Base-by-base conservation (phyloP, 352 stramenopile species). In the Phytophthora crassamura region DNA sequence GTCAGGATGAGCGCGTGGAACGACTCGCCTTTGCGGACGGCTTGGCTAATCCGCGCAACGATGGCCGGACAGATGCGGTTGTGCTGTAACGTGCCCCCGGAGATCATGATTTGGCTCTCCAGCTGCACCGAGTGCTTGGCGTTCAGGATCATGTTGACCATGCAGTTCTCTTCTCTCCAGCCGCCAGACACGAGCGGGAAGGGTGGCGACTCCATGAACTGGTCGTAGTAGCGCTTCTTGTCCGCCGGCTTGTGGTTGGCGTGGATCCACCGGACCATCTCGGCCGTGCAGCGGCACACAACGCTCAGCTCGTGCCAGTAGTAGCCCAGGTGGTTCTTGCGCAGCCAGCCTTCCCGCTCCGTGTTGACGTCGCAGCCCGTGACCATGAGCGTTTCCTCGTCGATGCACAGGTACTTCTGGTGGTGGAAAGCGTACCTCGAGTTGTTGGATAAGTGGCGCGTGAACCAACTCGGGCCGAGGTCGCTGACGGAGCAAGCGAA, bases 71-170 rank as follows among this genome's bases (percentile, higher is more conserved):
- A 89, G 18, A 93, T 81, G 16, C 84, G 80, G 58, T 93, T 93
- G 70, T 90, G 82, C 69, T 93, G 84, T 20, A 90, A 40, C 2
- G 54, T 79, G 18, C 82, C 84, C 7, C 84, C 84, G 5, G 84
- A 90, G 53, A 93, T 90, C 49, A 93, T 69, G 52, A 93, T 91
- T 79, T 93, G 84, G 53, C 89, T 93, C 60, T 93, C 84, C 28
- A 93, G 69, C 28, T 93, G 84, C 15, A 91, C 69, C 1, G 79
- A 88, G 30, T 77, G 58, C 56, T 81, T 77, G 10, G 84, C 84
- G 48, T 78, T 69, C 52, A 91, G 64, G 45, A 93, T 93, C 77
- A 93, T 85, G 53, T 91, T 90, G 14, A 93, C 74, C 82, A 93
- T 93, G 14, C 71, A 81, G 49, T 93, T 91, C 54, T 93, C 84